Evolutionary conservation across 805 yeast genomes (phyloP), one percentile per base, ranked within the genome.

Genomic region (Starmera pachycereana): DNA sequence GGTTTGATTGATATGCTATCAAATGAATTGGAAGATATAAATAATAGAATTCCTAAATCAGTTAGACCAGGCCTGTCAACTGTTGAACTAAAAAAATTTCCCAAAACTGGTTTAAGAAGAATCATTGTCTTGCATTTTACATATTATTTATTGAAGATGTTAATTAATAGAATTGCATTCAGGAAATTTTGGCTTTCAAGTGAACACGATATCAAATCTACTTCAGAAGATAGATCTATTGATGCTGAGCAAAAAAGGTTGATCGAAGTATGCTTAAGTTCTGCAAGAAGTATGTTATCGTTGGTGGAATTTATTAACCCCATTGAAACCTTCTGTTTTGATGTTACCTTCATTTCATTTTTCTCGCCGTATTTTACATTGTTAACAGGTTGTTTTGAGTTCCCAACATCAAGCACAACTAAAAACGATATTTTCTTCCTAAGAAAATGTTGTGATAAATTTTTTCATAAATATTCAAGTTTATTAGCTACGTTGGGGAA

Each of bases 111-210:
- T 12, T 27, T 43, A 7, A 49, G 47, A 12, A 36, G 41, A 13
- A 41, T 31, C 12, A 11, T 43, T 4, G 28, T 44, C 12, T n/a
- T 50, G 11, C 55, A 53, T 29, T 36, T 49, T 12, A 48, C 47
- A n/a, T 50, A 46, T 32, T 44, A 45, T 32, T 38, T 50, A 3
- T 44, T 45, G 16, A 35, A 40, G 10, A 42, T 54, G 47, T 40
- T 50, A 9, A 43, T 50, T 30, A 54, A 53, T 42, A 46, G 57
- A 43, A 47, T 53, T 53, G 54, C 58, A 3, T 54, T 52, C 18
- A 46, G 45, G 8, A 44, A 49, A 34, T 46, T 53, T 2, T 54
- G 57, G 58, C 30, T 46, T 13, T 45, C 44, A 44, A 49, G 43
- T 34, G 52, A 48, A 32, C 11, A 41, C 13, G 40, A 39, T 2